Conservation (phyloP, 345 rosid genomes). For the Hypericum perforatum region DNA sequence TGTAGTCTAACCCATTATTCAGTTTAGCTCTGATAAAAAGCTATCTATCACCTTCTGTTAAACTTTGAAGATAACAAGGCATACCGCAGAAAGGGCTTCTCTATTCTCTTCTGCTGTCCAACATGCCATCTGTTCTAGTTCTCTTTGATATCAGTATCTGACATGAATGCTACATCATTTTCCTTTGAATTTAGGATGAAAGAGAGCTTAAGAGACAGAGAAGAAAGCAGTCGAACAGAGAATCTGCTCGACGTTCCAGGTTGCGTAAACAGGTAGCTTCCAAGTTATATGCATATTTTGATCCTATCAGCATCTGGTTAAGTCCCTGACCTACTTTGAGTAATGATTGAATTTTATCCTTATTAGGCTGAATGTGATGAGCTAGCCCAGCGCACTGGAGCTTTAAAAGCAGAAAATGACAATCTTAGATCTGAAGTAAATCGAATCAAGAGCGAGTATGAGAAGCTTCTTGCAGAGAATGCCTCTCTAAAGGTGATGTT, state of each 20-base stretch:
- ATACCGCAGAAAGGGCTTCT: too few relatives aligned
- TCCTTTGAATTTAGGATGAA: constrained; percentile 52
- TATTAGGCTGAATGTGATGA: constrained; percentile 98
- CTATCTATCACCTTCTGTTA: too few relatives aligned
- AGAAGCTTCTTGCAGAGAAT: constrained; percentile 68
- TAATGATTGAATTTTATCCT: constrained; percentile 14
- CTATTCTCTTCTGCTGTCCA: neutral
- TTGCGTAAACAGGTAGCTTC: constrained; percentile 85
- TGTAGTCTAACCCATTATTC: too few relatives aligned
- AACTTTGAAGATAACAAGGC: too few relatives aligned
- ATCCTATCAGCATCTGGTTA: neutral
- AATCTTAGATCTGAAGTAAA: constrained; percentile 74
- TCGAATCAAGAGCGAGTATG: constrained; percentile 63
- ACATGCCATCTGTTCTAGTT: neutral
- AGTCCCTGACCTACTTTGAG: constrained; percentile 6
- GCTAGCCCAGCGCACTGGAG: constrained; percentile 79
- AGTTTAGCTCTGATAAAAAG: too few relatives aligned
- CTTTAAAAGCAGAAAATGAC: constrained; percentile 74
- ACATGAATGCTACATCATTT: neutral
- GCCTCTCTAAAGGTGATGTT: constrained; percentile 62
- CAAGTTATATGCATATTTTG: constrained; percentile 4
- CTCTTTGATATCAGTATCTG: neutral
- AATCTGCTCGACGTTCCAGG: constrained; percentile 94
- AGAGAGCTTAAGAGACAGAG: constrained; percentile 89
- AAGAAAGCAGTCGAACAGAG: constrained; percentile 97